These are phyloP conservation scores for Lathyrus aphaca DNA, from an alignment of 306 rosid species.

Conservation along the genomic window DNA sequence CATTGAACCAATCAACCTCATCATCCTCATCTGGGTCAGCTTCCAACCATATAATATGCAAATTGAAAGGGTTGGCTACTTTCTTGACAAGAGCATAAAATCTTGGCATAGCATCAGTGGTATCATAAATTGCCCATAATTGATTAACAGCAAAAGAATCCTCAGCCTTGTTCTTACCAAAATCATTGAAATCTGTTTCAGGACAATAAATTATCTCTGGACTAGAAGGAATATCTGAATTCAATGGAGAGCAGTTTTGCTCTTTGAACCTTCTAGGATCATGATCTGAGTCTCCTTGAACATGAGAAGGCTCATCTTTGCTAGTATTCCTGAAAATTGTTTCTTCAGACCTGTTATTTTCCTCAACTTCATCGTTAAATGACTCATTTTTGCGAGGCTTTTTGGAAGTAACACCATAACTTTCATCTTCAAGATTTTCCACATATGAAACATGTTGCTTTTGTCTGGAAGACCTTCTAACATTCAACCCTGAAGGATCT, in stretches of 20 bases:
- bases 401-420: slow-evolving; percentile 47
- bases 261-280: slow-evolving; percentile 32
- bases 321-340: slow-evolving; percentile 30
- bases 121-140: slow-evolving; percentile 79
- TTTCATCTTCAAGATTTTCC: slow-evolving; percentile 46
- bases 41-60: slow-evolving; percentile 78
- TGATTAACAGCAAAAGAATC: slow-evolving; percentile 61
- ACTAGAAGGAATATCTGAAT: slow-evolving; percentile 39
- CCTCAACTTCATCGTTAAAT: slow-evolving; percentile 40
- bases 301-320: slow-evolving; percentile 40
- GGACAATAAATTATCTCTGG: slow-evolving; percentile 41
- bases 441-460: slow-evolving; percentile 51
- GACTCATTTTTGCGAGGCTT: slow-evolving; percentile 44
- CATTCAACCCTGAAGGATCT: slow-evolving; percentile 43
- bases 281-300: slow-evolving; percentile 38
- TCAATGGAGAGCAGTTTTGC: slow-evolving; percentile 33
- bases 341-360: slow-evolving; percentile 45
- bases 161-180: slow-evolving; percentile 58
- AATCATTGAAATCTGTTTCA: slow-evolving; percentile 74
- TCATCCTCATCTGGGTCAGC: slow-evolving; percentile 55
- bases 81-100: slow-evolving; percentile 75
- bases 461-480: slow-evolving; percentile 66
- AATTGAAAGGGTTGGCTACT: slow-evolving; percentile 63
- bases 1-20: slow-evolving; percentile 58
- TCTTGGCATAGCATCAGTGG: slow-evolving; percentile 76